Evolutionary conservation across 106 monocot genomes (phyloP).

Genomic region (Acorus calamus): DNA sequence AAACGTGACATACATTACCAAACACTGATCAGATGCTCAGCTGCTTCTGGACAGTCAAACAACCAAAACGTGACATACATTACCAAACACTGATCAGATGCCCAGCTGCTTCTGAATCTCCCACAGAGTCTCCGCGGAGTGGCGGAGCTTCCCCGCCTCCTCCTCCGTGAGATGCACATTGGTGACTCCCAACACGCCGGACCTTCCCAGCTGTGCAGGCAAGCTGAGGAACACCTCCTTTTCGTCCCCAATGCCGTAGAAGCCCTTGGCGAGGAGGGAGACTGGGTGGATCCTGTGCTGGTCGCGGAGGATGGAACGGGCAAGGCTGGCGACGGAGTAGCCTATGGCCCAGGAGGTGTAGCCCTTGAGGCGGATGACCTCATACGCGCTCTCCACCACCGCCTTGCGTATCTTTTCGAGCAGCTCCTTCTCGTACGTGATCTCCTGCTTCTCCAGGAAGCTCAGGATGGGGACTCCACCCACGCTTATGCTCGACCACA

Average conservation of each 20-base stretch:
- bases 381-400: slow-evolving; percentile 72
- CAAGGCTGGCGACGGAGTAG: slow-evolving; percentile 71
- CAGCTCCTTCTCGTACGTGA: slow-evolving; percentile 25
- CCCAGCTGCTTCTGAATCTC: too few species aligned
- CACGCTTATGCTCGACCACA: slow-evolving; percentile 86
- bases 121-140: too few species aligned
- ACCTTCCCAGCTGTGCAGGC: slow-evolving; percentile 54
- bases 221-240: slow-evolving; percentile 71
- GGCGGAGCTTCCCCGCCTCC: slow-evolving; percentile 19
- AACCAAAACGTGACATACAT: too few species aligned
- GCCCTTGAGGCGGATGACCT: slow-evolving; percentile 74
- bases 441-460: slow-evolving; percentile 28
- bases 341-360: slow-evolving; percentile 95
- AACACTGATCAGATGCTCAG: too few species aligned
- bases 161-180: slow-evolving; percentile 53
- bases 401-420: slow-evolving; percentile 62
- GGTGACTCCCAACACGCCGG: slow-evolving; percentile 38
- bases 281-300: slow-evolving; percentile 77
- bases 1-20: too few species aligned
- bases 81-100: too few species aligned
- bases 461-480: slow-evolving; percentile 64
- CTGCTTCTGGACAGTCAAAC: too few species aligned
- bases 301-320: slow-evolving; percentile 55
- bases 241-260: slow-evolving; percentile 49
- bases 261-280: slow-evolving; percentile 56